Evolutionary conservation across 768 basidiomycete species (phyloP).

Genomic region (Hirschioporus abietinus): DNA sequence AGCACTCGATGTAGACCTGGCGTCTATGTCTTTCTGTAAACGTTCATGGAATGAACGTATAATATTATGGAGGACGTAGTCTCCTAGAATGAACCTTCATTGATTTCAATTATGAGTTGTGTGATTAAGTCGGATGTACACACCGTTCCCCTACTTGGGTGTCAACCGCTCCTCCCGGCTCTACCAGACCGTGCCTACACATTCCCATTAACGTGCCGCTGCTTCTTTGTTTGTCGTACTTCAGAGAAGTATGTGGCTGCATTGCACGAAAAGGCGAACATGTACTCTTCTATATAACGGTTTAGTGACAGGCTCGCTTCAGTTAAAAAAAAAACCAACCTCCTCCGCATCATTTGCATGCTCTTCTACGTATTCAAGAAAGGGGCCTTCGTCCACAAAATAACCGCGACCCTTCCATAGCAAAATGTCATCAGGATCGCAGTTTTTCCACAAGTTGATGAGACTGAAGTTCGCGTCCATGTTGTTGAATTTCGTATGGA

Average conservation of each 20-base stretch:
- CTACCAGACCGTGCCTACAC: not conserved
- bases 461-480: slow-evolving; percentile 1
- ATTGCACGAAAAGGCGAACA: not conserved
- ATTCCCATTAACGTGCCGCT: not conserved
- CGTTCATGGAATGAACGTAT: not conserved
- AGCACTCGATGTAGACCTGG: not conserved
- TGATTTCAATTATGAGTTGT: not conserved
- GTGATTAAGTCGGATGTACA: not conserved
- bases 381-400: not conserved
- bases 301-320: not conserved
- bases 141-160: not conserved
- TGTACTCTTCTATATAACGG: not conserved
- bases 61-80: too few species aligned
- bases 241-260: not conserved
- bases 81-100: not conserved
- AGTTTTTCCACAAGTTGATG: not conserved
- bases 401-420: not conserved
- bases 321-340: not conserved
- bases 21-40: not conserved
- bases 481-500: slow-evolving; percentile 1
- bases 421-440: not conserved
- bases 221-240: not conserved
- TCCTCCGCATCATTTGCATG: not conserved
- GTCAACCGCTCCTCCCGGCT: not conserved
- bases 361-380: not conserved